Conservation (phyloP, 2,329 filamentous ascomycete genomes). For the Fusarium illudens region DNA sequence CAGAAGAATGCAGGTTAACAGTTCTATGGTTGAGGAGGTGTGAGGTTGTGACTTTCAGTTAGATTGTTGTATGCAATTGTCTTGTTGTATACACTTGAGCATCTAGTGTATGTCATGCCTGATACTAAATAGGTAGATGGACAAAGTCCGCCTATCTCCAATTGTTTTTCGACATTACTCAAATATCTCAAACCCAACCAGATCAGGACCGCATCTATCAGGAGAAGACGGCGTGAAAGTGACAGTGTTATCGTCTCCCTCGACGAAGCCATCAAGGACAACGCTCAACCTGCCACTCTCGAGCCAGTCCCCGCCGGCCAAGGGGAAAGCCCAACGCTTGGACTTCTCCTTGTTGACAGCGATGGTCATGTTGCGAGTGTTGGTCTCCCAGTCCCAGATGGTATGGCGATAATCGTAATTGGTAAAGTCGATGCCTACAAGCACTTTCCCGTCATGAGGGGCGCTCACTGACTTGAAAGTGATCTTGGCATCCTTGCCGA, state of each 20-base stretch:
- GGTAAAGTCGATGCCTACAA: constrained; percentile 59
- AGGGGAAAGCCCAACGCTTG: constrained; percentile 59
- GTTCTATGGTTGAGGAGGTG: no score
- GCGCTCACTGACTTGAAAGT: constrained; percentile 47
- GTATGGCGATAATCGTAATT: constrained; percentile 60
- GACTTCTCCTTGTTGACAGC: constrained; percentile 53
- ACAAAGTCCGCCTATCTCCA: background rate
- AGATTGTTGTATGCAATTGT: no score
- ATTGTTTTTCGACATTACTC: background rate
- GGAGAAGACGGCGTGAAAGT: constrained; percentile 45
- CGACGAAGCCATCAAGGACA: constrained; percentile 56
- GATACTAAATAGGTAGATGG: background rate
- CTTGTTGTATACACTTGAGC: no score
- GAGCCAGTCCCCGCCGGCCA: constrained; percentile 60
- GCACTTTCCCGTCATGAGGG: constrained; percentile 46
- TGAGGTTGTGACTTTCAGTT: no score
- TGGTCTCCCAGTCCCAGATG: constrained; percentile 55
- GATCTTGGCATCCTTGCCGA: constrained; percentile 47
- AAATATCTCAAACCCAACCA: constrained; percentile 53
- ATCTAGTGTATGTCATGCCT: no score
- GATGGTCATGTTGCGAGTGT: constrained; percentile 60
- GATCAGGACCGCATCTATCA: constrained; percentile 49
- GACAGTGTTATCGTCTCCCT: constrained; percentile 50
- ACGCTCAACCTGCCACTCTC: constrained; percentile 57
- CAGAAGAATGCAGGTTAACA: no score